Conservation (phyloP, 768 basidiomycete genomes). For the Pilatotrama ljubarskyi region DNA sequence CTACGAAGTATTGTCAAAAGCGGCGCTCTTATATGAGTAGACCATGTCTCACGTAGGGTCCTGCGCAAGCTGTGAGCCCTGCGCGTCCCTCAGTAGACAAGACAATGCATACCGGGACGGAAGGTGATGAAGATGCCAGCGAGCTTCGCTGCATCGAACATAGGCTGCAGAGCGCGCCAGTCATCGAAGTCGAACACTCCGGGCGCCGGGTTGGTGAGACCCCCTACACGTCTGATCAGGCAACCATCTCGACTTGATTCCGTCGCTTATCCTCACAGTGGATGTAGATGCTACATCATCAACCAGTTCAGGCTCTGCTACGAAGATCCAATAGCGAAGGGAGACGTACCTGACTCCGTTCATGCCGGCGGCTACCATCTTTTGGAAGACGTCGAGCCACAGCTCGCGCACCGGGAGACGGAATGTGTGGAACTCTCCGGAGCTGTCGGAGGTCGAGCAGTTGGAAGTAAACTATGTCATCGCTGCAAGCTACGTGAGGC, state of each 20-base stretch:
- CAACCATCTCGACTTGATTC: too few species aligned
- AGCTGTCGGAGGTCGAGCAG: slow-evolving; percentile 43
- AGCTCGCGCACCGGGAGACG: slow-evolving; percentile 76
- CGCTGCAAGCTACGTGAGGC: neutral
- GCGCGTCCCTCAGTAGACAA: too few species aligned
- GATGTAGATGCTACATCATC: slow-evolving; percentile 52
- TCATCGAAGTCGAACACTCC: slow-evolving; percentile 73
- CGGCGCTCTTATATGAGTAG: too few species aligned
- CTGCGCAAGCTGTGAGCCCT: neutral
- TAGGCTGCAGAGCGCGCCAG: slow-evolving; percentile 66
- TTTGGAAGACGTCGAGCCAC: slow-evolving; percentile 84
- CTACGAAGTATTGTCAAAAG: slow-evolving; percentile 33
- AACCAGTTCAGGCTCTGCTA: neutral
- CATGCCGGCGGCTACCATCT: slow-evolving; percentile 76
- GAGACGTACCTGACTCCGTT: slow-evolving; percentile 58
- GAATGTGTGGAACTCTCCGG: slow-evolving; percentile 86
- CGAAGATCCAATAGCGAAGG: neutral
- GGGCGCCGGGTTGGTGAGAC: slow-evolving; percentile 69
- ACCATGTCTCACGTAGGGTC: slow-evolving; percentile 30
- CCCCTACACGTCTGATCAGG: slow-evolving; percentile 36
- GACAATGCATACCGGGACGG: slow-evolving; percentile 54
- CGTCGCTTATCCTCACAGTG: slow-evolving; percentile 46
- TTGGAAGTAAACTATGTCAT: neutral
- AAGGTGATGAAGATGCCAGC: slow-evolving; percentile 79
- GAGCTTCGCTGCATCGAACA: slow-evolving; percentile 72